Percentiles rank a stretch among this genome's conserved stretches.
phyloP scores from a whole-genome alignment of 2,329 filamentous ascomycete species.

The Trichoderma sp. region DNA sequence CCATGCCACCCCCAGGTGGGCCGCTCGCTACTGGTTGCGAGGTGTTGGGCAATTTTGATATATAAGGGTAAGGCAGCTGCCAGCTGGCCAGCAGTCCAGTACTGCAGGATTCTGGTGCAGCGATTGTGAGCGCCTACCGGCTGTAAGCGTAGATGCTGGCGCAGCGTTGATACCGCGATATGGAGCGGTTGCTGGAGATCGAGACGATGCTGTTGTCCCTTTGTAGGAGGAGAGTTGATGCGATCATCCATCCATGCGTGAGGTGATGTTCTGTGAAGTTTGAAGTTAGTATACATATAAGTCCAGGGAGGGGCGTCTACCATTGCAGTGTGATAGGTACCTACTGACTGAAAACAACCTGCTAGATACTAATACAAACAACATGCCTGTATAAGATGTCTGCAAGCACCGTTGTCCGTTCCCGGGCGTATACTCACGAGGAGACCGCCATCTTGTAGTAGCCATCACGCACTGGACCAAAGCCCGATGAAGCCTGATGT shows the following conservation, averaged over 20 bases:
- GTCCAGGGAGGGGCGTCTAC: no score
- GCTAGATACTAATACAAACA: background rate
- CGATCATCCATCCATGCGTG: background rate
- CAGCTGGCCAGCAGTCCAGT: background rate
- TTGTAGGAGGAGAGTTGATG: background rate
- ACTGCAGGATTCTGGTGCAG: background rate
- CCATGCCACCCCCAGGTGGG: background rate
- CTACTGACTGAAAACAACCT: background rate
- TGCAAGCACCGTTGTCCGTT: background rate
- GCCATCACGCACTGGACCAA: background rate
- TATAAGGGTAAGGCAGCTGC: constrained; percentile 2
- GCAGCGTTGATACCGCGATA: background rate
- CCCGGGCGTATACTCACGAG: background rate
- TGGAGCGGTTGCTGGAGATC: background rate
- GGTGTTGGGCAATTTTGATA: background rate
- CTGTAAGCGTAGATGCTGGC: no score
- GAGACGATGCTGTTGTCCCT: background rate
- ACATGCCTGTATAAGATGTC: background rate
- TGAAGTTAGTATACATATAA: background rate
- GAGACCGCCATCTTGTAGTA: background rate
- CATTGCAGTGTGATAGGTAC: background rate
- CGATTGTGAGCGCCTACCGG: background rate
- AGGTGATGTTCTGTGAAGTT: background rate
- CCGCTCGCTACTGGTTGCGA: background rate
- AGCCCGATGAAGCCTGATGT: no score